Conservation (phyloP, 108 stramenopile genomes). For the Nannochloropsis gaditana region DNA sequence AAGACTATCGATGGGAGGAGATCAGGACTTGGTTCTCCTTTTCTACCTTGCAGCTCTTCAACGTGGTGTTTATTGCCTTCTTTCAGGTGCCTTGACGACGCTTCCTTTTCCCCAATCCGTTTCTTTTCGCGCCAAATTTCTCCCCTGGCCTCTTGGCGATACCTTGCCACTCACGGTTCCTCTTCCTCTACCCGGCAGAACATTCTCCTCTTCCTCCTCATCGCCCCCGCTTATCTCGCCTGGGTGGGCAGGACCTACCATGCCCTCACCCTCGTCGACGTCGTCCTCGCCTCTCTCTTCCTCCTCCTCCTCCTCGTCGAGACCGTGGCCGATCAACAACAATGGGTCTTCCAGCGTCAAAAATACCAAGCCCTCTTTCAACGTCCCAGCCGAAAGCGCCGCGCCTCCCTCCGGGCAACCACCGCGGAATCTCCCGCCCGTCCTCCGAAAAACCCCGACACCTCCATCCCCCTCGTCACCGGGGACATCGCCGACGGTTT, state of each 20-base stretch:
- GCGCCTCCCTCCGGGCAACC: background rate
- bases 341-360: background rate
- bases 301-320: background rate
- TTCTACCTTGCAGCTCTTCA: background rate
- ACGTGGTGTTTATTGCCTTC: background rate
- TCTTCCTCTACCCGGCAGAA: background rate
- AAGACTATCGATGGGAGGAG: background rate
- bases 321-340: constrained; percentile 9
- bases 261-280: background rate
- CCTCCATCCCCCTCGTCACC: background rate
- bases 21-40: background rate
- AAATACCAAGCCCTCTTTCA: background rate
- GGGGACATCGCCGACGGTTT: background rate
- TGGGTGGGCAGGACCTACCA: background rate
- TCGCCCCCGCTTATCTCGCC: background rate
- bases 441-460: background rate
- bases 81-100: background rate
- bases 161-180: background rate
- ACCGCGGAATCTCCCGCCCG: background rate
- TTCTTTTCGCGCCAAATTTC: background rate
- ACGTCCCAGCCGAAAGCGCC: background rate
- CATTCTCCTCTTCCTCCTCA: constrained; percentile 15
- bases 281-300: background rate
- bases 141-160: background rate
- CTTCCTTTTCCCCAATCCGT: background rate